phyloP scores from a whole-genome alignment of 164 flowering plant species.

The Liriodendron chinense region DNA sequence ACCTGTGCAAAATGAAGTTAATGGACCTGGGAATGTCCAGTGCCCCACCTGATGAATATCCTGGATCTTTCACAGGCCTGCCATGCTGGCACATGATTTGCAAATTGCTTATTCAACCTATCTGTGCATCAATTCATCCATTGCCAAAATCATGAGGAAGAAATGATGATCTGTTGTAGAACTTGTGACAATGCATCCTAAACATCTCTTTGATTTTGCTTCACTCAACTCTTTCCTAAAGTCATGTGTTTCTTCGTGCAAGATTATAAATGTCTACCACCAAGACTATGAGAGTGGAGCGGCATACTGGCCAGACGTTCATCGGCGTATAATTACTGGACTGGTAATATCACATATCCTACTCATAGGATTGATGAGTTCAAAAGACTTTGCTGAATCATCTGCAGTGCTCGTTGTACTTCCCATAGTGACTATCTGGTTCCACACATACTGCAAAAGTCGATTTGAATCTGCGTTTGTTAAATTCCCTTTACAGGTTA shows the following conservation, averaged over 20 bases:
- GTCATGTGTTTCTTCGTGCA: neutral
- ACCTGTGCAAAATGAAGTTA: no score
- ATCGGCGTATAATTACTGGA: slow-evolving; percentile 59
- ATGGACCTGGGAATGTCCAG: no score
- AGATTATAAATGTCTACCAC: slow-evolving; percentile 85
- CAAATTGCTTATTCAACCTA: no score
- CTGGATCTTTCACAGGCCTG: no score
- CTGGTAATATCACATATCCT: slow-evolving; percentile 69
- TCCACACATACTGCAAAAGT: slow-evolving; percentile 67
- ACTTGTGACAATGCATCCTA: no score
- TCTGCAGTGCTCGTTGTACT: slow-evolving; percentile 69
- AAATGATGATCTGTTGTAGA: no score
- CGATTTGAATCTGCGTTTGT: slow-evolving; percentile 79
- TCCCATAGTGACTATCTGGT: slow-evolving; percentile 75
- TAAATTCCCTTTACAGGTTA: slow-evolving; percentile 70
- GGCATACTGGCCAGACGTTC: slow-evolving; percentile 88
- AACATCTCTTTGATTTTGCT: neutral
- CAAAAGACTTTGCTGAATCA: slow-evolving; percentile 59
- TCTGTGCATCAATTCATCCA: no score
- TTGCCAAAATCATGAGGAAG: no score
- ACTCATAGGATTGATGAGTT: slow-evolving; percentile 67
- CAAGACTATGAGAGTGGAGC: slow-evolving; percentile 84
- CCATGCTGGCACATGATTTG: no score
- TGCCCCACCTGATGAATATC: no score
- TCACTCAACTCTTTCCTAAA: neutral